Evolutionary conservation across 331 rosid species (phyloP), one percentile per base, ranked within the genome.

Genomic region (Malus hybrid): DNA sequence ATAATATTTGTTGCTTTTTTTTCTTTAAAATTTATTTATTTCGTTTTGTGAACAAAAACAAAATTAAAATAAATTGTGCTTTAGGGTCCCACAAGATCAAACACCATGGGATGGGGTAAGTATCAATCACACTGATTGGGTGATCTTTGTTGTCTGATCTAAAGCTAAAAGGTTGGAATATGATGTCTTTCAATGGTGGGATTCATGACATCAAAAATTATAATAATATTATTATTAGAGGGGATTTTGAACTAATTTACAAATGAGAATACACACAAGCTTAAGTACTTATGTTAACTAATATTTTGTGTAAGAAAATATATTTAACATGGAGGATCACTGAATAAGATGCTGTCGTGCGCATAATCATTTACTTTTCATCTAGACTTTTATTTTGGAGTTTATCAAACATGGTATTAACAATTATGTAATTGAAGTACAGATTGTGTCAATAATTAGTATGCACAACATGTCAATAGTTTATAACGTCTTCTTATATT

Each of bases 81-180:
- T 32, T 57, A 74, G 68, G 86, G 86, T 77, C 79, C 94, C 87
- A 84, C 84, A 72, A 69, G 83, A 84, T 87, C 84, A 82, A 39
- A 78, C 84, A 83, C 78, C 79, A 85, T 75, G 88, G 84, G 82
- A 88, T 82, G 87, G 87, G 79, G 77, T 76, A 72, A 60, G 64
- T 66, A 76, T 75, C 89, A 78, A 80, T 60, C 82, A 70, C 34
- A 70, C 52, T 82, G 83, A 63, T 81, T 18, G 28, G 78, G 80
- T 73, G 61, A 77, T 84, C 86, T 83, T 85, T 77, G 81, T 81
- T 81, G 93, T 86, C 91, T 79, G 85, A 83, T 76, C 68, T 77
- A 80, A 81, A 84, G 79, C 86, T 71, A 53, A 83, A 81, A 86
- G 83, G 81, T 64, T 22, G 63, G 76, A 77, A 60, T 73, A 66